Conservation (phyloP, 2,329 filamentous ascomycete genomes). For the Epichloe brachyelytri region DNA sequence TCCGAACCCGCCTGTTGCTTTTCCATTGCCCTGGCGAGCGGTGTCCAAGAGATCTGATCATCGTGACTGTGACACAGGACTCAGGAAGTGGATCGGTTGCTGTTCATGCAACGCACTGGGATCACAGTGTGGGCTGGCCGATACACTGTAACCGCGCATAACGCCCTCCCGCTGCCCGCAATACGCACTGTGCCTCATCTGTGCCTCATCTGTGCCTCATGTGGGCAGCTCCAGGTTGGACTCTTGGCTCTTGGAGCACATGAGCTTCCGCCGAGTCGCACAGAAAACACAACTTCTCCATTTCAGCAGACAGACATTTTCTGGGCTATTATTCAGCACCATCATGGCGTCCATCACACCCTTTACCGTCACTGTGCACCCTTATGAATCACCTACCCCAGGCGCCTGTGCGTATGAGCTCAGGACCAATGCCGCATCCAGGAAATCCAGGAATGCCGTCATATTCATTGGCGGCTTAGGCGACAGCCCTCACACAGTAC, state of each 20-base stretch:
- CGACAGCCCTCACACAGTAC: conserved; percentile 54
- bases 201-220: neutral
- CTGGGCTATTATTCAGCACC: neutral
- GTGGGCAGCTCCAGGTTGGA: neutral
- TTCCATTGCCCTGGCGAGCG: conserved; percentile 7
- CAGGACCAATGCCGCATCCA: conserved; percentile 22
- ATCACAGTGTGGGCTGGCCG: neutral
- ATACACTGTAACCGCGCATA: neutral
- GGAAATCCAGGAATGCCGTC: conserved; percentile 46
- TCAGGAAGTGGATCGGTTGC: neutral
- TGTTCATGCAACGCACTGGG: neutral
- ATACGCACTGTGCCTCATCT: neutral
- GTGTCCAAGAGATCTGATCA: neutral
- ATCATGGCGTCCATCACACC: conserved; percentile 18
- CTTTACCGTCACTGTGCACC: conserved; percentile 33
- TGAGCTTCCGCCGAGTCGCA: neutral
- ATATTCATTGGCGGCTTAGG: conserved; percentile 59
- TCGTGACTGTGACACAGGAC: no score
- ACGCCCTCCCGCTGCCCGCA: neutral
- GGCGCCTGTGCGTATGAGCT: conserved; percentile 35
- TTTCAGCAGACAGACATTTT: neutral
- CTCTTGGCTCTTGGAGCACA: neutral
- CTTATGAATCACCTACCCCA: conserved; percentile 27
- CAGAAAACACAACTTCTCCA: neutral
- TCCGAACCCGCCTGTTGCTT: conserved; percentile 5